A percentile compares a stretch with the other conserved stretches of the same genome.
Evolutionary conservation across 768 basidiomycete genomes (phyloP).

Genomic region (Cystofilobasidium macerans): DNA sequence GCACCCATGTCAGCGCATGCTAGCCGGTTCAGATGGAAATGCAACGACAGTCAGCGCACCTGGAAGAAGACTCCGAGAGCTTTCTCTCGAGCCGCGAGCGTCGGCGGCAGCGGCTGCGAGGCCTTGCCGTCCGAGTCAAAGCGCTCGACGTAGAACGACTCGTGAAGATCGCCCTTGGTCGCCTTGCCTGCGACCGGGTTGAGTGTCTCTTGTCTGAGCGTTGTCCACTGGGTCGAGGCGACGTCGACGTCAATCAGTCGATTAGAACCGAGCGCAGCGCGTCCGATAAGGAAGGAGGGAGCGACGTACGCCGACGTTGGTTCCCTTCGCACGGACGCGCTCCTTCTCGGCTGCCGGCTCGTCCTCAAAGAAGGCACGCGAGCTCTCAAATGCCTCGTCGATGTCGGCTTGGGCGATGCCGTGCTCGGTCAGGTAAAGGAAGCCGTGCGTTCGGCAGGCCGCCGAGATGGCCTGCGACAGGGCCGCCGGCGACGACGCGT

Average conservation of each 20-base stretch:
- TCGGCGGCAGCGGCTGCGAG: slow-evolving; percentile 50
- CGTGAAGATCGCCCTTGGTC: slow-evolving; percentile 7
- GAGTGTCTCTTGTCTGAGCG: slow-evolving; percentile 35
- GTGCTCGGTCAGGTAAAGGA: slow-evolving; percentile 46
- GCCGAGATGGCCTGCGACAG: background rate
- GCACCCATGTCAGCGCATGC: too few relatives aligned
- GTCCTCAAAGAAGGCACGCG: slow-evolving; percentile 30
- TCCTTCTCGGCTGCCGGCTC: slow-evolving; percentile 41
- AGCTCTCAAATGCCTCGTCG: slow-evolving; percentile 9
- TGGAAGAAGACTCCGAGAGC: slow-evolving; percentile 42
- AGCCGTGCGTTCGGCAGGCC: slow-evolving; percentile 34
- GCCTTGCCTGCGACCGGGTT: slow-evolving; percentile 1
- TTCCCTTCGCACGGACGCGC: slow-evolving; percentile 17
- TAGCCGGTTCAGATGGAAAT: too few relatives aligned
- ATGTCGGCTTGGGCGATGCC: slow-evolving; percentile 40
- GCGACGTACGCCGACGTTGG: slow-evolving; percentile 26
- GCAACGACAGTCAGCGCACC: background rate
- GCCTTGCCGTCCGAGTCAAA: slow-evolving; percentile 46
- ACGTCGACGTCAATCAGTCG: background rate
- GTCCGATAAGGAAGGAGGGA: slow-evolving; percentile 12
- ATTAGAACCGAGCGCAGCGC: background rate
- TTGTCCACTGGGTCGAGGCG: slow-evolving; percentile 19
- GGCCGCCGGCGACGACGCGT: background rate
- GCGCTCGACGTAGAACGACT: slow-evolving; percentile 35
- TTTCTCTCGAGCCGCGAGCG: slow-evolving; percentile 46